Evolutionary conservation across 1,284 basidiomycete species (phyloP), one percentile per base, ranked within the genome.

Genomic region (Cutaneotrichosporon spelunceum): DNA sequence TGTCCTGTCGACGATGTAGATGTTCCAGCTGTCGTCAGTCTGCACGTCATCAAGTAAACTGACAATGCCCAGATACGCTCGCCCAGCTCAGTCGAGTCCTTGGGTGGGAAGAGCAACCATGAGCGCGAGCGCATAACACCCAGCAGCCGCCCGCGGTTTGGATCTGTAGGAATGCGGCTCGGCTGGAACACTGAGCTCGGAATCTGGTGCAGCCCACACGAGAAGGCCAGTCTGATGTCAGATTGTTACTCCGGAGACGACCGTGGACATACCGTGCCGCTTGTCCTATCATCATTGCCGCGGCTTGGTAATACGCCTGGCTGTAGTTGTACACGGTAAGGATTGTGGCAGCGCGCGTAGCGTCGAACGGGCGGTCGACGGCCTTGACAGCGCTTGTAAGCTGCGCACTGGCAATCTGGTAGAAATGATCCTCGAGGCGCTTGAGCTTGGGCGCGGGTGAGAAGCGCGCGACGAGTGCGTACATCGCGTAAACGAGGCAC

Each of bases 1-100:
- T 19, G 65, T 66, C 30, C 73, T 60, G 53, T 77, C 75, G 4
- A 67, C 63, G 13, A 50, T 61, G 49, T 64, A 77, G 10, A 75
- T 62, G 6, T 70, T 62, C 73, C 74, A 77, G 63, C 74, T 76
- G 44, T 5, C 34, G 36, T 60, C n/a, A 49, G 29, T n/a, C 24
- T 26, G n/a, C 4, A 23, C 33, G 8, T 10, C 7, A 16, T 8
- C 8, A 29, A 23, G 13, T 23, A 4, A 16, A 70, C 72, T 72
- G 49, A 77, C 72, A 77, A 76, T 16, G 71, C 66, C 66, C 69
- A 72, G 54, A 77, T 76, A n/a, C 75, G 56, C 60, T 76, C 75
- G 8, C 71, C 75, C 10, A 71, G 68, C 52, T 74, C 74, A 44
- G 73, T 61, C 0, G 73, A 49, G 62, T 77, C 75, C 21, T 55